Evolutionary conservation across 1,284 basidiomycete genomes (phyloP).

Genomic region (Baeospora myosura): DNA sequence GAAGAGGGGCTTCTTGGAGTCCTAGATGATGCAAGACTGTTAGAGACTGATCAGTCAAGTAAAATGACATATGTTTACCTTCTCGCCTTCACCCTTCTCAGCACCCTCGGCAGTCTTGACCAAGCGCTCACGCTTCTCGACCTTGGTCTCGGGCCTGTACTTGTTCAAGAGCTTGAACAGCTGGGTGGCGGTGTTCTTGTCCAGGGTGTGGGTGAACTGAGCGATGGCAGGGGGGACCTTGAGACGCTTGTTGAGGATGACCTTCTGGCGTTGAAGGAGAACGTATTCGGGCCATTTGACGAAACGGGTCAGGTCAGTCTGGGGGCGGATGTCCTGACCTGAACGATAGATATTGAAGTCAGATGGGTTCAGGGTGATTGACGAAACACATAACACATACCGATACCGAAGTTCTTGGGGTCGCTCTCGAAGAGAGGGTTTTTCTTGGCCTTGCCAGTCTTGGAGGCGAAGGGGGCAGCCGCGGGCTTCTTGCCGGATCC

Average conservation of each 20-base stretch:
- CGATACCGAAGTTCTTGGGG: conserved; percentile 93
- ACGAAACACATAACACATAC: conserved; percentile 37
- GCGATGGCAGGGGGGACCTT: conserved; percentile 98
- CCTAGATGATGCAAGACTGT: conserved; percentile 34
- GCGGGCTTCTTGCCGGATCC: conserved; percentile 75
- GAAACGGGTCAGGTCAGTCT: conserved; percentile 91
- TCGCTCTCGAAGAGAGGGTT: conserved; percentile 94
- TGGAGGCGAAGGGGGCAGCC: conserved; percentile 68
- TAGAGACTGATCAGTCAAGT: conserved; percentile 1
- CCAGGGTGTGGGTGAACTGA: conserved; percentile 95
- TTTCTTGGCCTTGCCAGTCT: conserved; percentile 78
- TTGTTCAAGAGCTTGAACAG: conserved; percentile 98
- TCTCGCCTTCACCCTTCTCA: conserved; percentile 68
- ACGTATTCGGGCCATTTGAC: conserved; percentile 99
- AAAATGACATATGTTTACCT: conserved; percentile 29
- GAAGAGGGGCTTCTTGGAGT: conserved; percentile 88
- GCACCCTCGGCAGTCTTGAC: conserved; percentile 68
- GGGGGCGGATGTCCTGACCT: conserved; percentile 94
- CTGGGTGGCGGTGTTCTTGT: conserved; percentile 99
- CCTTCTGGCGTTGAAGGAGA: conserved; percentile 96
- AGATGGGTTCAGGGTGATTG: conserved; percentile 2
- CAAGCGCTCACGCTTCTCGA: conserved; percentile 97
- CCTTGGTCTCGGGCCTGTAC: conserved; percentile 89
- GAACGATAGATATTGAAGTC: not conserved
- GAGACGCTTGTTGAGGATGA: conserved; percentile 96